Evolutionary conservation across 257 asterid species (phyloP), one percentile per base, ranked within the genome.

Genomic region (Nicotiana benthamiana): DNA sequence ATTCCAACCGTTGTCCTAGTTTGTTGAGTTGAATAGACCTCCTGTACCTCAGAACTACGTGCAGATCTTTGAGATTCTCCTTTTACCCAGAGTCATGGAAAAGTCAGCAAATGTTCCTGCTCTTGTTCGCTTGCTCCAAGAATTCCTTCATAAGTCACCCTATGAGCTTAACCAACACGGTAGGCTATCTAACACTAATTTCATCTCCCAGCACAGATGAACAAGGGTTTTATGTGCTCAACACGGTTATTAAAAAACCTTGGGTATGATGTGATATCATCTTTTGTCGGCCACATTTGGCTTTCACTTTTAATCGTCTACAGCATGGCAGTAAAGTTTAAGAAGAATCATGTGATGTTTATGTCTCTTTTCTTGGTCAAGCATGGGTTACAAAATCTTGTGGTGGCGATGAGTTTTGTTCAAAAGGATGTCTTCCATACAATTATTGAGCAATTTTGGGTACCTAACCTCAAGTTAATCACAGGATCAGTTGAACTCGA

Each of bases 171-270:
- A 86, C 84, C 97, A 92, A 89, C 93, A 92, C 82, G 97, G 92
- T 36, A 85, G 90, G 51, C 82, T 95, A 75, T 75, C 93, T 60
- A 87, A 89, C 87, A 6, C 84, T 95, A 63, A 87, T 95, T 83
- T 82, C 90, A 64, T 89, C 95, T 82, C 84, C 90, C 20, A 87
- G 92, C 86, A 88, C 95, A 67, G 97, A 86, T 81, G 97, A 91
- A 78, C 99, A 95, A 60, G 99, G 98, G 27, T 93, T 93, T 89
- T 92, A 91, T 84, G 95, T 95, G 92, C 96, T 95, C 53, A 93
- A 93, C 86, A 93, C 98, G 10, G 96, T 95, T 86, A 87, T 92
- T 82, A 98, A 93, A 83, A 83, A 90, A 92, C 83, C 92, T 95
- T 59, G 92, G 92, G 40, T 92, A 87, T 79, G 97, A 93, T 80